Conservation (phyloP, 2,329 filamentous ascomycete species). For the Beauveria sp. region DNA sequence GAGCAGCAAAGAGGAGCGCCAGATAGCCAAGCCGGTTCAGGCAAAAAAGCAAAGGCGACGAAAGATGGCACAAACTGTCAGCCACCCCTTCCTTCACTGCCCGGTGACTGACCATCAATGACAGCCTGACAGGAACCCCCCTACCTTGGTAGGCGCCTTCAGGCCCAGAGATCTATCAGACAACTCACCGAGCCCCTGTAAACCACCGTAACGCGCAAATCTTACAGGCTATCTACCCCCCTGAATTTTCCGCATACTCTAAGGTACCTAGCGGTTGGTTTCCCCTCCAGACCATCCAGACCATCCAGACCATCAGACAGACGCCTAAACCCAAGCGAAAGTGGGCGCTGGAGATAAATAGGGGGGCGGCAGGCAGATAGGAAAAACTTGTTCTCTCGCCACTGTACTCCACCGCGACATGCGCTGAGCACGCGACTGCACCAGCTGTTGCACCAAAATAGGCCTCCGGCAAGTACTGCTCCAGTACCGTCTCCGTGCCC, state of each 20-base stretch:
- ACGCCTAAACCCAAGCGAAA: not conserved
- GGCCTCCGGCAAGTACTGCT: not conserved
- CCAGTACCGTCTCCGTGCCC: not conserved
- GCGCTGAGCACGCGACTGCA: slow-evolving; percentile 6
- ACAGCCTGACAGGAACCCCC: not conserved
- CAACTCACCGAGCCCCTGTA: not conserved
- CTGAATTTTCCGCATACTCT: not conserved
- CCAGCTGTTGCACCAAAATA: not conserved
- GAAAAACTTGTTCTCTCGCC: slow-evolving; percentile 1
- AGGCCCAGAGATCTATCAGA: not conserved
- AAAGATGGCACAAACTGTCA: not conserved
- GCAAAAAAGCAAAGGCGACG: not conserved
- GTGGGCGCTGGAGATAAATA: slow-evolving; percentile 7
- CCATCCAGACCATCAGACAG: not conserved
- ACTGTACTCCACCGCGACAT: slow-evolving; percentile 3
- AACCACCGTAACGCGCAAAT: not conserved
- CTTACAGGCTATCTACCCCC: not conserved
- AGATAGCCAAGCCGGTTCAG: not conserved
- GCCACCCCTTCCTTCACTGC: not conserved
- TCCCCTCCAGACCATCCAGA: not conserved
- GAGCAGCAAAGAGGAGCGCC: not conserved
- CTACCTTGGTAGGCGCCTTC: too few species aligned
- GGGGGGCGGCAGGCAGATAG: not conserved
- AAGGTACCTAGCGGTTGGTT: not conserved
- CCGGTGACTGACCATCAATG: not conserved